phyloP scores from a whole-genome alignment of 1,284 basidiomycete species.

The Austropuccinia psidii region DNA sequence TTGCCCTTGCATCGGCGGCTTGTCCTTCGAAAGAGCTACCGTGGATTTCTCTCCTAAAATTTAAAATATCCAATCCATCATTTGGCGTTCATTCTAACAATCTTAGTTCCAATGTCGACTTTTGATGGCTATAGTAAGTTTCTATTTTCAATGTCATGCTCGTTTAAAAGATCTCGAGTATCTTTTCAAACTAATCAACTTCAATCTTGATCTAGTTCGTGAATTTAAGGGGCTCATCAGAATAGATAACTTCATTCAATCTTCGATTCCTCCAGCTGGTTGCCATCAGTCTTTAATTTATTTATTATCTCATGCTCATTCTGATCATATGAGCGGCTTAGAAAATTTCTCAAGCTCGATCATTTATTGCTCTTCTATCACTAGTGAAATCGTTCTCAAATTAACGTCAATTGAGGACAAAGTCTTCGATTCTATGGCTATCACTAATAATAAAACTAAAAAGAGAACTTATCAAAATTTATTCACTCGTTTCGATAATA shows the following conservation, averaged over 20 bases:
- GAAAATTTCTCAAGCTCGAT: conserved; percentile 37
- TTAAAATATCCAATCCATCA: no score
- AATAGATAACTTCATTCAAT: conserved; percentile 20
- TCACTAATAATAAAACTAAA: no score
- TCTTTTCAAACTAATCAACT: not conserved
- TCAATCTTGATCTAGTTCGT: not conserved
- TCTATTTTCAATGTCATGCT: not conserved
- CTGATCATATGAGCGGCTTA: conserved; percentile 45
- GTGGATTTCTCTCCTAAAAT: no score
- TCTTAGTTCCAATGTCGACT: conserved; percentile 10
- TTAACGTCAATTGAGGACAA: conserved; percentile 41
- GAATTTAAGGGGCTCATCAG: conserved; percentile 22
- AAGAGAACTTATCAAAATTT: not conserved
- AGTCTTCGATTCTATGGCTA: conserved; percentile 34
- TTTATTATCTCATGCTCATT: conserved; percentile 45
- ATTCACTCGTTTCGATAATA: not conserved
- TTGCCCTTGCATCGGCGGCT: no score
- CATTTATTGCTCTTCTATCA: conserved; percentile 43
- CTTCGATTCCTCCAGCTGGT: not conserved
- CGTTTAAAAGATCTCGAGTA: not conserved
- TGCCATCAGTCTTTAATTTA: conserved; percentile 39
- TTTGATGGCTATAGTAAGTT: conserved; percentile 30
- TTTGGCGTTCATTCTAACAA: no score
- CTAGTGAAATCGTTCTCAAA: conserved; percentile 42
- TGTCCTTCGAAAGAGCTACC: no score